A percentile compares a stretch with the other conserved stretches of the same genome.
These are phyloP conservation scores for sweet orange (Citrus sinensis) DNA, from an alignment of 345 rosid genomes.

Conservation along the genomic window DVS_A1.0 CM039163.1:1469001-1469500, in stretches of 20 bases:
- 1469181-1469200: background rate
- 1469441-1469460: conserved; percentile 13
- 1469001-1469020: too few relatives aligned
- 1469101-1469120: background rate
- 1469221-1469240: background rate
- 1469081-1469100: fast-evolving
- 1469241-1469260: background rate
- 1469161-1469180: background rate
- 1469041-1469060: fast-evolving
- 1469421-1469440: conserved; percentile 17
- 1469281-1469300: too few relatives aligned
- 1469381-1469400: conserved; percentile 23
- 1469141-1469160: too few relatives aligned
- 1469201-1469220: too few relatives aligned
- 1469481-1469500: background rate
- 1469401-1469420: conserved; percentile 12
- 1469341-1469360: background rate
- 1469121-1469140: background rate
- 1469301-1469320: background rate
- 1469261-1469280: background rate
- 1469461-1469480: conserved; percentile 1
- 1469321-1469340: too few relatives aligned
- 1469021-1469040: fast-evolving
- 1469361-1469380: conserved; percentile 41
- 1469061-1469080: too few relatives aligned